phyloP scores from a whole-genome alignment of 768 basidiomycete genomes.

The Leccinum ochraceum region DNA sequence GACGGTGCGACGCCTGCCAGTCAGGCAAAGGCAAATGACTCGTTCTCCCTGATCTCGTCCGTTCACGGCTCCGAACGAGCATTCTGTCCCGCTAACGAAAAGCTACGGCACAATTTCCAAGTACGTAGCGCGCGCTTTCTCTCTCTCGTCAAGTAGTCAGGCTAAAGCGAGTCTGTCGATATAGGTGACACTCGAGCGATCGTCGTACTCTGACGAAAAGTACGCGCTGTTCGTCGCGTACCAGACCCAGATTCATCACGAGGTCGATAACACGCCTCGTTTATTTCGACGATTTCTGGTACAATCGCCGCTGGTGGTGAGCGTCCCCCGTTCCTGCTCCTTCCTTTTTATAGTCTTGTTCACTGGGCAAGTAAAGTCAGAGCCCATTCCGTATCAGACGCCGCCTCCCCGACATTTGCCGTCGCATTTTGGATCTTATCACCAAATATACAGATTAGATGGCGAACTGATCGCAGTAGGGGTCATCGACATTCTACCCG shows the following conservation, averaged over 20 bases:
- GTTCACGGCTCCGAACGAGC: constrained; percentile 58
- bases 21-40: constrained; percentile 13
- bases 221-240: constrained; percentile 76
- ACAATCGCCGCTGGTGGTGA: constrained; percentile 69
- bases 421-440: constrained; percentile 84
- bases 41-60: constrained; percentile 46
- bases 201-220: constrained; percentile 79
- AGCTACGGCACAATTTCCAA: constrained; percentile 58
- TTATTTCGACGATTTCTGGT: constrained; percentile 79
- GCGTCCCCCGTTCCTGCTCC: constrained; percentile 20
- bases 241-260: constrained; percentile 77
- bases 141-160: neutral
- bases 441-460: constrained; percentile 85
- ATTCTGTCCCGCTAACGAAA: constrained; percentile 30
- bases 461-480: constrained; percentile 81
- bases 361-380: constrained; percentile 40
- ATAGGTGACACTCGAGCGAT: constrained; percentile 75
- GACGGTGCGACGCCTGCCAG: constrained; percentile 19
- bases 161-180: neutral
- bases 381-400: constrained; percentile 59
- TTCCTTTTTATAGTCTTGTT: neutral
- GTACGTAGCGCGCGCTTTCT: constrained; percentile 32
- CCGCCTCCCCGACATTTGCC: constrained; percentile 62
- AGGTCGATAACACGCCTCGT: constrained; percentile 47
- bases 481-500: constrained; percentile 88